Percentiles rank a stretch among this genome's conserved stretches.
Conservation (phyloP, 768 basidiomycete species). For the Tephrocybe sp. region DNA sequence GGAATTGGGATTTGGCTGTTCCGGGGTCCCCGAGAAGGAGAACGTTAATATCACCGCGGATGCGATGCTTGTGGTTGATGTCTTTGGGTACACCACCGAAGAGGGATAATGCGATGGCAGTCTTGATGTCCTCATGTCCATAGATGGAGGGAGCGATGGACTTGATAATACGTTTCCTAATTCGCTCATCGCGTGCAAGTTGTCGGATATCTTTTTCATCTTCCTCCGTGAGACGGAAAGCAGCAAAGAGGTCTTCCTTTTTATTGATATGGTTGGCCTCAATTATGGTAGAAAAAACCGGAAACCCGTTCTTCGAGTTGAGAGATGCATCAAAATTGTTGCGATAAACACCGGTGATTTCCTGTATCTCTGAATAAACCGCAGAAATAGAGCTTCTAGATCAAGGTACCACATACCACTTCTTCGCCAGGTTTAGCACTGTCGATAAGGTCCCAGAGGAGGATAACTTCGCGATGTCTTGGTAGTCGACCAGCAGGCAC, state of each 20-base stretch:
- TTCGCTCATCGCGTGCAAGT: slow-evolving; percentile 87
- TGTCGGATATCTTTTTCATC: slow-evolving; percentile 90
- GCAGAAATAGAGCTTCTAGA: background rate
- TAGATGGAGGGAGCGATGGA: slow-evolving; percentile 99
- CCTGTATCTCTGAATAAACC: slow-evolving; percentile 46
- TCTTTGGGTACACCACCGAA: slow-evolving; percentile 95
- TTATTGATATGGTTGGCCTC: slow-evolving; percentile 99
- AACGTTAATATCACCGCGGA: slow-evolving; percentile 97
- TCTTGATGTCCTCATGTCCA: slow-evolving; percentile 99
- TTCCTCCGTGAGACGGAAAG: slow-evolving; percentile 94
- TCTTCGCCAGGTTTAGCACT: slow-evolving; percentile 98
- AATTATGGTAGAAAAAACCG: slow-evolving; percentile 96
- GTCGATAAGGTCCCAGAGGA: slow-evolving; percentile 98
- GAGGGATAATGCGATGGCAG: slow-evolving; percentile 90
- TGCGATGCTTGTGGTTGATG: slow-evolving; percentile 92
- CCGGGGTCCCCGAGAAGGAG: slow-evolving; percentile 96
- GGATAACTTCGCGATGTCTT: slow-evolving; percentile 92
- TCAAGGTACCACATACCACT: slow-evolving; percentile 57
- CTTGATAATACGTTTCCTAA: slow-evolving; percentile 96
- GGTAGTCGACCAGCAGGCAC: slow-evolving; percentile 97
- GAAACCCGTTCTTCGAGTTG: slow-evolving; percentile 98
- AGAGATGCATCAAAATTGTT: slow-evolving; percentile 99
- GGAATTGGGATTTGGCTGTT: slow-evolving; percentile 97
- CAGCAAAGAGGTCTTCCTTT: slow-evolving; percentile 99
- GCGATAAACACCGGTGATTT: slow-evolving; percentile 96